Evolutionary conservation across 1,284 basidiomycete species (phyloP), one percentile per base, ranked within the genome.

Genomic region (Cutaneotrichosporon cutaneum): DNA sequence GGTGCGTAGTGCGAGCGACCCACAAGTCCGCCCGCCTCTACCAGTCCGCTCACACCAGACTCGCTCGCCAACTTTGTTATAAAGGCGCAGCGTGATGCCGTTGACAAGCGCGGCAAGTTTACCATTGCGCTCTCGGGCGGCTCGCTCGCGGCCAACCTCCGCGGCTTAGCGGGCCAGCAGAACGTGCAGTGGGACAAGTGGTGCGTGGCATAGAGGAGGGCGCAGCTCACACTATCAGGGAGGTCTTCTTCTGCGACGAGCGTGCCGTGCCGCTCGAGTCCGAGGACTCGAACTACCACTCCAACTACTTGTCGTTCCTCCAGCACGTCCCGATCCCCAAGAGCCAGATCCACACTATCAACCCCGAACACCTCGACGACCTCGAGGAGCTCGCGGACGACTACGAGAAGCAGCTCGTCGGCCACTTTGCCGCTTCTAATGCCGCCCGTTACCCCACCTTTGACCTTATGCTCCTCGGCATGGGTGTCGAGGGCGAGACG

Each of bases 171-270:
- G 64, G 83, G 80, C 60, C 84, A 90, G 68, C 82, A 88, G 47
- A 85, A 85, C 55, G 85, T 94, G 16, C 90, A 90, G 77, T 99
- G 96, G 94, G 66, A 67, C 63, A 67, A 67, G 63, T 67, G 66
- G 76, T 94, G 71, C 68, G 85, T 27, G 27, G 22, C 54, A 2
- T 10, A 53, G 3, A 10, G n/a, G n/a, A 27, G 16, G 21, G 24
- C 35, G 30, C 9, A 21, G 13, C n/a, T 54, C 32, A 54, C 11
- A 45, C 58, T 21, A 24, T 4, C 78, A 98, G 94, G 94, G 92
- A 98, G 72, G 87, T 99, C 72, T 99, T 90, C 82, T 99, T 98
- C 78, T 93, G 89, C 57, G 96, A 99, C 79, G 96, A 99, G 82
- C 90, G 96, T 59, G 87, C 89, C 60, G 96, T 99, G 14, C 92